phyloP scores from a whole-genome alignment of 2,329 filamentous ascomycete species.

The Aspergillus chevalieri region DNA sequence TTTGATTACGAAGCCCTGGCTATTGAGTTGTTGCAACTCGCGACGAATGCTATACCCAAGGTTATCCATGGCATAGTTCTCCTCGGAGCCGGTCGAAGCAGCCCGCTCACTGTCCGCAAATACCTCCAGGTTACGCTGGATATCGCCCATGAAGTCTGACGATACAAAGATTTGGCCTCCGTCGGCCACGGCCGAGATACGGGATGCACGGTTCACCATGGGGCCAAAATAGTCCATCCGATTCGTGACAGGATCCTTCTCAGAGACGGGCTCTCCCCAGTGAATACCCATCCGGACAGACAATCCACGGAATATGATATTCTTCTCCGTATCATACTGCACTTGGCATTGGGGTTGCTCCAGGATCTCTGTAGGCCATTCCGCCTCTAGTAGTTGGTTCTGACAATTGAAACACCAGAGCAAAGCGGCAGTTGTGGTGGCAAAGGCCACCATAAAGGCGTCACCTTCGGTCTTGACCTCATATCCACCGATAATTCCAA shows the following conservation, averaged over 20 bases:
- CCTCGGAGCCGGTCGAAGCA: conserved; percentile 64
- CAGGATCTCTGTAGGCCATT: conserved; percentile 90
- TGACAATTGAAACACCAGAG: conserved; percentile 97
- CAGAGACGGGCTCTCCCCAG: conserved; percentile 89
- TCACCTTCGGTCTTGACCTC: conserved; percentile 99
- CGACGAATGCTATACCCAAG: conserved; percentile 73
- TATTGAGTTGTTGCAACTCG: conserved; percentile 79
- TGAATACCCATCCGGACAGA: conserved; percentile 98
- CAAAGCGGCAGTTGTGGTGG: conserved; percentile 86
- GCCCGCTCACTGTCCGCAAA: conserved; percentile 78
- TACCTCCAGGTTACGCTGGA: conserved; percentile 81
- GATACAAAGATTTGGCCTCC: conserved; percentile 96
- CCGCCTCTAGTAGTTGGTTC: conserved; percentile 74
- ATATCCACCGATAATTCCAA: conserved; percentile 90
- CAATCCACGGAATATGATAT: conserved; percentile 84
- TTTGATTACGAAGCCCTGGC: conserved; percentile 93
- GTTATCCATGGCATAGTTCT: conserved; percentile 68
- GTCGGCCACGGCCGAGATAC: conserved; percentile 90
- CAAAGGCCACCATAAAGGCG: conserved; percentile 98
- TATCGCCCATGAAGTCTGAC: conserved; percentile 93
- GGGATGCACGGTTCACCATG: conserved; percentile 95
- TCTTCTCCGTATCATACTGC: conserved; percentile 73
- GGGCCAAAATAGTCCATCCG: conserved; percentile 99
- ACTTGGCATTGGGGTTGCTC: conserved; percentile 80
- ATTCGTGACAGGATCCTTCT: conserved; percentile 90